These are phyloP conservation scores for Salvia hispanica DNA, from an alignment of 257 asterid genomes.

Conservation along the genomic window DNA sequence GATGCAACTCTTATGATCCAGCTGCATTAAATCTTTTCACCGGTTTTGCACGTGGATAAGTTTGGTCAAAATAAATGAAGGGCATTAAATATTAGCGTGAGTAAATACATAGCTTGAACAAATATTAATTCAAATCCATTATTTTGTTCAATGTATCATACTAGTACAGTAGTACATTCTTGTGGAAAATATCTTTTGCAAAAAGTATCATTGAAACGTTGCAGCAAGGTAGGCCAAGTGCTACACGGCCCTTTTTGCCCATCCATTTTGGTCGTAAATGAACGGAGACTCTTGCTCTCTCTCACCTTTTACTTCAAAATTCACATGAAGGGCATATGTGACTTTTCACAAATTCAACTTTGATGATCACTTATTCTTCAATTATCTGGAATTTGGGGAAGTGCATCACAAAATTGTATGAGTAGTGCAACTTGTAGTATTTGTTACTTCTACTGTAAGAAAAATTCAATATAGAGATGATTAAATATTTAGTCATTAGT, in stretches of 20 bases:
- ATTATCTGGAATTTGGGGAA: background rate
- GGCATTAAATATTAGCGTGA: constrained; percentile 1
- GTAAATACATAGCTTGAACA: background rate
- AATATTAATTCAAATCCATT: too few relatives aligned
- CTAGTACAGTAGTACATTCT: too few relatives aligned
- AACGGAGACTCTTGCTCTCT: background rate
- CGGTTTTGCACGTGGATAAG: background rate
- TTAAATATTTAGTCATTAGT: background rate
- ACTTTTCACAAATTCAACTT: background rate
- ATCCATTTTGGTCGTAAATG: constrained; percentile 17
- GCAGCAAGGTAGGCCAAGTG: constrained; percentile 12
- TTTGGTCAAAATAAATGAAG: background rate
- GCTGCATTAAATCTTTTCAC: constrained; percentile 17
- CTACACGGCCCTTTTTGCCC: constrained; percentile 22
- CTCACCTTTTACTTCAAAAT: background rate
- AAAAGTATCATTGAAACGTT: background rate
- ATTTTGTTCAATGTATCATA: too few relatives aligned
- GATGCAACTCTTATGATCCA: constrained; percentile 18
- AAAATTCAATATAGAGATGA: background rate
- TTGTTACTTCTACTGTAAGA: background rate
- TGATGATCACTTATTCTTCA: background rate
- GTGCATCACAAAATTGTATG: background rate
- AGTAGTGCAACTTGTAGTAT: constrained; percentile 6
- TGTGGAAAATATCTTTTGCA: too few relatives aligned
- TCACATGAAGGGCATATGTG: background rate